Percentiles rank a stretch among this genome's conserved stretches.
These are phyloP conservation scores for Paratinospora sagittata DNA, from an alignment of 164 flowering plant species.

Conservation along the genomic window DNA sequence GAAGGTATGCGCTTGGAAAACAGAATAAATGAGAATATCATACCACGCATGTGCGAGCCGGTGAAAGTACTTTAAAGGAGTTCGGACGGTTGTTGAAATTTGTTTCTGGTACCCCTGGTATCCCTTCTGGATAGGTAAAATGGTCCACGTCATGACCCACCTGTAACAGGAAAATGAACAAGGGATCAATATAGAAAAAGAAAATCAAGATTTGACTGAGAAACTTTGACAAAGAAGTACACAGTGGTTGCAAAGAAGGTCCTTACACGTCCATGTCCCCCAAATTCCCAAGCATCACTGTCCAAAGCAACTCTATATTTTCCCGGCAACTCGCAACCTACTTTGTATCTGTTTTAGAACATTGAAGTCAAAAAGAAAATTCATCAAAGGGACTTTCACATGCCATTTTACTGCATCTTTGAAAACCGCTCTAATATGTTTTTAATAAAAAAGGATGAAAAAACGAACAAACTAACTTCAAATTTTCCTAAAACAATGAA, in stretches of 20 bases:
- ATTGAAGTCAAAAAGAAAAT: not conserved
- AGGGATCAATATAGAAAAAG: not conserved
- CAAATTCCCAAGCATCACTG: constrained; percentile 92
- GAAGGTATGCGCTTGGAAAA: not conserved
- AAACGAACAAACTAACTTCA: too few relatives aligned
- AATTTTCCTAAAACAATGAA: too few relatives aligned
- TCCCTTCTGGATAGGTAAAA: constrained; percentile 94
- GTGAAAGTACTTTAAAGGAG: constrained; percentile 80
- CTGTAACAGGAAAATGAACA: constrained; percentile 31
- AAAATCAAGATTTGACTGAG: not conserved
- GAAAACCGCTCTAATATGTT: not conserved
- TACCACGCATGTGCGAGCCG: constrained; percentile 95
- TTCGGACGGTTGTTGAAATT: constrained; percentile 96
- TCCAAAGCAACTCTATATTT: constrained; percentile 87
- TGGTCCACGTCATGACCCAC: constrained; percentile 89
- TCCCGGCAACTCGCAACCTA: constrained; percentile 95
- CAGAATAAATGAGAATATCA: constrained; percentile 10
- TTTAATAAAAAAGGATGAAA: not conserved
- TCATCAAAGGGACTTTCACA: too few relatives aligned
- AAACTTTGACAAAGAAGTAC: not conserved
- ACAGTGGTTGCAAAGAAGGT: not conserved
- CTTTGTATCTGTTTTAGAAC: constrained; percentile 59
- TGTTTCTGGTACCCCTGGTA: constrained; percentile 91
- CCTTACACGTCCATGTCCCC: constrained; percentile 93
- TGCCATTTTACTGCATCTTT: too few relatives aligned